Base-by-base conservation (phyloP, 306 rosid genomes). In the Chamaecrista fasciculata region DNA sequence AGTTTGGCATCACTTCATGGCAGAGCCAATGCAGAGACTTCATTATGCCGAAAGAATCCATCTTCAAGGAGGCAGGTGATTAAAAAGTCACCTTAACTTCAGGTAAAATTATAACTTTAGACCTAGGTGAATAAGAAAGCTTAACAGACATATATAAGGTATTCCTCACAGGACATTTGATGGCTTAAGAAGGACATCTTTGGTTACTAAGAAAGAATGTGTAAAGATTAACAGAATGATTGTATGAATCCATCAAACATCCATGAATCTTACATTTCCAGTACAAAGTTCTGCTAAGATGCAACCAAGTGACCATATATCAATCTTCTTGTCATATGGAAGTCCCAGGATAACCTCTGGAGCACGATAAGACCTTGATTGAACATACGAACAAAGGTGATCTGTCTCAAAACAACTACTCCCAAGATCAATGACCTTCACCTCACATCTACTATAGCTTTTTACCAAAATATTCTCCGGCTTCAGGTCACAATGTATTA, bases 401-500 rank as follows among this genome's bases (percentile, higher is more conserved):
- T 91, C 97, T 3, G 97, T 91, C 80, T 87, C 97, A 49, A 87
- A 91, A 81, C 97, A 91, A 71, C 97, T 91, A 81, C 97, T 91
- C 72, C 97, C 97, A 62, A 91, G 97, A 82, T 91, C 97, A 76
- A 91, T 91, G 84, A 91, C 97, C 78, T 91, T 91, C 73, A 91
- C 90, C 90, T 91, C 97, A 81, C 97, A 91, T 74, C 97, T 82
- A 76, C 97, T 91, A 76, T 91, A 91, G 79, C 97, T 91, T 82
- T 91, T 91, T 64, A 91, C 97, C 81, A 91, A 74, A 74, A 91
- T 91, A 80, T 91, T 91, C 84, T 91, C 97, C 31, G 97, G 97
- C 65, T 91, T 91, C 84, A 91, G 81, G 78, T 91, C 97, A 15
- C 97, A 91, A 47, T 91, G 97, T 80, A 91, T 91, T 43, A 91